Evolutionary conservation across 305 asterid species (phyloP).

Genomic region (Solanum hybrid): DNA sequence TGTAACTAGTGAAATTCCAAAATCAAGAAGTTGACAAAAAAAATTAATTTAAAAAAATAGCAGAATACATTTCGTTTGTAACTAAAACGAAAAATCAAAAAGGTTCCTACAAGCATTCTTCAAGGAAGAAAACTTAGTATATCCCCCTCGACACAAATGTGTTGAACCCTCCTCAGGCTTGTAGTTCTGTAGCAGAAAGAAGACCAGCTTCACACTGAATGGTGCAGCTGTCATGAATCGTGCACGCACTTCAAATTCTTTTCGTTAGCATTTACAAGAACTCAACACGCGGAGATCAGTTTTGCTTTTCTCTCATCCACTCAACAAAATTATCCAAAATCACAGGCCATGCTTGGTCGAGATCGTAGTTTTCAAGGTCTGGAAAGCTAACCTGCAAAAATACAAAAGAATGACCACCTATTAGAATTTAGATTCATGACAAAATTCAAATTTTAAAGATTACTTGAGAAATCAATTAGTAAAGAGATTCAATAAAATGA

Average conservation of each 20-base stretch:
- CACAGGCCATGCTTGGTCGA: constrained; percentile 78
- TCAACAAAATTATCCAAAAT: constrained; percentile 79
- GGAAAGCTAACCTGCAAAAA: constrained; percentile 60
- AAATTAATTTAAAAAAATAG: not conserved
- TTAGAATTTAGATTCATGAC: not conserved
- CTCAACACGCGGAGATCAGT: constrained; percentile 12
- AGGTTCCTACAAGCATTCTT: not conserved
- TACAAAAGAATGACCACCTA: not conserved
- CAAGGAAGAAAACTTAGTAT: not conserved
- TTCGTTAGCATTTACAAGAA: not conserved
- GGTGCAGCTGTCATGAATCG: not conserved
- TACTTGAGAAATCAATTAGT: not conserved
- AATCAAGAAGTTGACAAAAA: not conserved
- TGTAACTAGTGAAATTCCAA: not conserved
- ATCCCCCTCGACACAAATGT: not conserved
- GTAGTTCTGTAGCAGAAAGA: not conserved
- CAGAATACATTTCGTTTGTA: not conserved
- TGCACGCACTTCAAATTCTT: not conserved
- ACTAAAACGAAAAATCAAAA: not conserved
- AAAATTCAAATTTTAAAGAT: not conserved
- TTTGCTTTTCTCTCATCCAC: constrained; percentile 50
- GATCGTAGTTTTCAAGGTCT: constrained; percentile 54
- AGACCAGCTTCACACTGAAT: not conserved
- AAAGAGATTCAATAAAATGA: not conserved
- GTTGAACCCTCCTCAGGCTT: not conserved